Base-by-base conservation (phyloP, 495 filamentous ascomycete species). In the Haplographium delicatum region DNA sequence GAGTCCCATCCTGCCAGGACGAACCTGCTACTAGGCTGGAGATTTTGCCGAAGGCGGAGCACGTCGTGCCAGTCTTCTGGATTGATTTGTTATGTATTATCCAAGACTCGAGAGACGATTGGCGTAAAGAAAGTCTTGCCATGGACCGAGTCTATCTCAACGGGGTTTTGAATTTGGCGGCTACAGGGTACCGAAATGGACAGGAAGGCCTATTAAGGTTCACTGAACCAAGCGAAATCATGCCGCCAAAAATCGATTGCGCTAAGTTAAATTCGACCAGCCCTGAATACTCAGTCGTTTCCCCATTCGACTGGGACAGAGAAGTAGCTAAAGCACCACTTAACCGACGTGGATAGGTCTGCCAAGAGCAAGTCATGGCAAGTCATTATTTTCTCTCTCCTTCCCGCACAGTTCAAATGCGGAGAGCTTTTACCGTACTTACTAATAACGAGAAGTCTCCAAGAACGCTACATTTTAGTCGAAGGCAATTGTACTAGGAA, bases 111-210 rank as follows among this genome's bases (percentile, higher is more conserved):
- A 37, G 44, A 34, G 44, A 33, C 18, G 44, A 47, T 25, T 47
- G 44, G 44, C 18, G 15, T 23, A 37, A 33, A 20, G 44, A 47
- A 25, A 34, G 27, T 33, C n/a, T 22, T 20, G 22, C 27, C n/a
- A 47, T 47, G 44, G 18, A 33, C 22, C 26, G 27, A 16, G 44
- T 47, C 44, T 47, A 47, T 47, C 44, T 33, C 22, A 37, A 47
- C 20, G 26, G 44, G 22, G 44, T 47, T 33, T 23, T 47, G 30
- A 47, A 33, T 34, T 8, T 47, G 22, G 26, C 44, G 26, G 44
- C 44, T 19, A 47, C 44, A 19, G 44, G 44, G 13, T 44, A 27
- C 26, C 22, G 26, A 44, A 30, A 44, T 44, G 42, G 42, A 30
- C 42, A 44, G 42, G 42, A 44, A 30, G 42, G 42, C 42, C 42